These are phyloP conservation scores for Ophiostoma tasmaniense DNA, from an alignment of 2,329 filamentous ascomycete genomes.

Conservation along the genomic window DNA sequence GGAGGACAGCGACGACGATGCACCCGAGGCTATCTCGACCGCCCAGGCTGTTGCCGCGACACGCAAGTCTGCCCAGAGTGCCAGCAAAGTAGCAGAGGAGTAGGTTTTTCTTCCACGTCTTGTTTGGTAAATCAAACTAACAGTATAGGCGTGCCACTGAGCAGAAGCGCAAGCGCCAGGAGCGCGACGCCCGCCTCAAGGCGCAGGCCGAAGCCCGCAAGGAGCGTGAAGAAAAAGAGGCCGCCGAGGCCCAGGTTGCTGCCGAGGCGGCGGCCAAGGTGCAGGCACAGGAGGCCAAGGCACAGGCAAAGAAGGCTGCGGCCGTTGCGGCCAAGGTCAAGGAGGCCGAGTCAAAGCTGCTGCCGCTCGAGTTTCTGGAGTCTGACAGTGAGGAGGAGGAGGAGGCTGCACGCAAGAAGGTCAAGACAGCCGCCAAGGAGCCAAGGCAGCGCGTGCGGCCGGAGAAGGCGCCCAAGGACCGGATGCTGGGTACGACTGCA, in stretches of 20 bases:
- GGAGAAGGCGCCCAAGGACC: constrained; percentile 33
- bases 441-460: constrained; percentile 24
- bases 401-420: constrained; percentile 10
- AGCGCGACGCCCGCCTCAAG: constrained; percentile 46
- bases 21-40: constrained; percentile 52
- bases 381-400: constrained; percentile 37
- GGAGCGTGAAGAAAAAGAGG: constrained; percentile 18
- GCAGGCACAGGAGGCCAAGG: constrained; percentile 19
- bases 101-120: constrained; percentile 28
- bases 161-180: constrained; percentile 47
- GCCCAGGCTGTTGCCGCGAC: constrained; percentile 38
- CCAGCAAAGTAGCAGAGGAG: constrained; percentile 44
- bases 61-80: constrained; percentile 38
- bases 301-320: constrained; percentile 19
- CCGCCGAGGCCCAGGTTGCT: constrained; percentile 19
- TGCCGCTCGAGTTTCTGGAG: constrained; percentile 48
- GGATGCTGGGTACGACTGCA: constrained; percentile 44
- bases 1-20: constrained; percentile 47
- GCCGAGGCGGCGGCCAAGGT: constrained; percentile 16
- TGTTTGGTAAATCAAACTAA: background rate
- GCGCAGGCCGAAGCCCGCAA: constrained; percentile 44
- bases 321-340: constrained; percentile 17
- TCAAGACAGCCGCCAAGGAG: constrained; percentile 4
- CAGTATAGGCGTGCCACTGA: constrained; percentile 38
- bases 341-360: constrained; percentile 34